Evolutionary conservation across 2,329 filamentous ascomycete genomes (phyloP), one percentile per base, ranked within the genome.

Genomic region (Aspergillus phoenicis): DNA sequence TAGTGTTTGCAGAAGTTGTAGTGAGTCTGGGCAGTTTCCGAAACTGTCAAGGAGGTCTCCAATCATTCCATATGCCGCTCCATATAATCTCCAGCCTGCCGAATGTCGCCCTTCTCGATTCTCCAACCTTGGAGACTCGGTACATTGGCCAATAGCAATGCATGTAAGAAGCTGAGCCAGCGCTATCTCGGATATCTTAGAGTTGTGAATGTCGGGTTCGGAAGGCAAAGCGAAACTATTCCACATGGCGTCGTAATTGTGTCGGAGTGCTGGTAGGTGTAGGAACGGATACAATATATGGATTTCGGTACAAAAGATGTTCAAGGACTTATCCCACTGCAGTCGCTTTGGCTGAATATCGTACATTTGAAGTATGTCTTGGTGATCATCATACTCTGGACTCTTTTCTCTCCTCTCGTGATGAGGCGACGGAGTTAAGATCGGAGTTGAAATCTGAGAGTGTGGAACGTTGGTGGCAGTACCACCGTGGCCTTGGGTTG

Each of bases 231-330:
- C 7, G n/a, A 51, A 10, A 5, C 13, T 51, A 24, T 6, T 28
- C 68, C 65, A 70, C 17, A 63, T 49, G 2, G 39, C 49, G 5
- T 55, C 58, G 36, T 69, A 63, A 2, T 64, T 52, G 5, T 39
- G 22, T 60, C 62, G 65, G 10, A 69, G 26, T 2, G 54, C 63
- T 4, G 64, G 66, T 15, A 62, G 41, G 49, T 71, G 67, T 13
- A 71, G 48, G 28, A 71, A 69, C 1, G 69, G 69, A 33, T 69
- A 68, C 5, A 71, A 36, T 13, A 66, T 58, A 22, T 70, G 67
- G 1, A 69, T 62, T 47, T 71, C 66, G 1, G 67, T 62, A 39
- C 63, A 69, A 49, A 68, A 71, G 0, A 49, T 65, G 36, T 58
- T 48, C 52, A 70, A 48, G 8, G 64, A 55, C 2, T 17, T 51